A percentile compares a stretch with the other conserved stretches of the same genome.
Conservation (phyloP, 2,329 filamentous ascomycete genomes). For the Penicillium sp. region DNA sequence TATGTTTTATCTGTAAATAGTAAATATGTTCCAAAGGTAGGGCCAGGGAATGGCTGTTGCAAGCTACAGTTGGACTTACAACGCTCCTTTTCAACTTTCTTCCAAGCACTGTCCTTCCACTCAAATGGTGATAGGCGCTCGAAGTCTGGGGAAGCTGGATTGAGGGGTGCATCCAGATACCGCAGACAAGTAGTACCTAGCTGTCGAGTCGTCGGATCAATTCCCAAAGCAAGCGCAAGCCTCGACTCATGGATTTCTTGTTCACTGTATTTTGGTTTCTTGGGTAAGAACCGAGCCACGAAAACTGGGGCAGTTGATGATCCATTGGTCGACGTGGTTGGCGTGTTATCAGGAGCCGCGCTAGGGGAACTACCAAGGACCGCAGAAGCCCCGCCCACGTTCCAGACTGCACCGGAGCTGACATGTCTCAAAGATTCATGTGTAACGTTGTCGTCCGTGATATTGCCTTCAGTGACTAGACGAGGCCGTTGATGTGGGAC, state of each 20-base stretch:
- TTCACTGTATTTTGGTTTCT: conserved; percentile 55
- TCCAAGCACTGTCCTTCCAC: conserved; percentile 43
- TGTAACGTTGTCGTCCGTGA: conserved; percentile 11
- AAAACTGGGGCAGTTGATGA: conserved; percentile 69
- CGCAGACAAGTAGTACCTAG: conserved; percentile 56
- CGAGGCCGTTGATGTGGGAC: conserved; percentile 33
- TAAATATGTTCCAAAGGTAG: conserved; percentile 4
- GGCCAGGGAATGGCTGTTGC: neutral
- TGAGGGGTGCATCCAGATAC: conserved; percentile 20
- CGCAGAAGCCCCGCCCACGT: conserved; percentile 68
- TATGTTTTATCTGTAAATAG: conserved; percentile 2
- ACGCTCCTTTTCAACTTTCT: conserved; percentile 25
- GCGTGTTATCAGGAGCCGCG: conserved; percentile 59
- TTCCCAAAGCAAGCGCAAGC: conserved; percentile 75
- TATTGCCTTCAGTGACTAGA: conserved; percentile 27
- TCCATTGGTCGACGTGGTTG: conserved; percentile 63
- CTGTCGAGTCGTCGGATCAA: conserved; percentile 67
- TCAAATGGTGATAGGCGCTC: conserved; percentile 32
- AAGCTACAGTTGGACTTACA: conserved; percentile 30
- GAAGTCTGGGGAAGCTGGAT: conserved; percentile 24
- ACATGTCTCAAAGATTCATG: conserved; percentile 44
- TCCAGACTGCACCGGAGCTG: conserved; percentile 71
- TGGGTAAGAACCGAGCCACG: conserved; percentile 55
- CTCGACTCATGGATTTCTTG: conserved; percentile 68
- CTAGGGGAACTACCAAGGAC: conserved; percentile 43